Evolutionary conservation across 805 yeast genomes (phyloP).

Genomic region (Jamesozyma piceae): DNA sequence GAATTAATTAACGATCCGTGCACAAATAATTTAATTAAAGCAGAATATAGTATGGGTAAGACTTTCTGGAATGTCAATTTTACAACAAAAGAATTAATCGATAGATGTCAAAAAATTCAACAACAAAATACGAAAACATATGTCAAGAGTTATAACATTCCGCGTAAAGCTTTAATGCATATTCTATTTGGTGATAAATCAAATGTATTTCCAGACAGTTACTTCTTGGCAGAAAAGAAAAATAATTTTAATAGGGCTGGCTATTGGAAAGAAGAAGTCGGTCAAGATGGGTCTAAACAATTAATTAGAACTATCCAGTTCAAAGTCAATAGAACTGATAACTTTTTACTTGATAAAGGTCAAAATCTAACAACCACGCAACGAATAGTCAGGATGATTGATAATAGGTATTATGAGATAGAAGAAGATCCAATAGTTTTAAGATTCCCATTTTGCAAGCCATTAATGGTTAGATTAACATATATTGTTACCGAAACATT

Average conservation of each 20-base stretch:
- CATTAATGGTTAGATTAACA: constrained; percentile 28
- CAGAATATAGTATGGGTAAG: constrained; percentile 7
- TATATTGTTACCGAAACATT: constrained; percentile 16
- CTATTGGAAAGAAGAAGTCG: constrained; percentile 13
- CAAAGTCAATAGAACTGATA: constrained; percentile 21
- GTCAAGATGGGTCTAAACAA: constrained; percentile 5
- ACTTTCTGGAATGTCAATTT: constrained; percentile 10
- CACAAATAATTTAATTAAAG: constrained; percentile 4
- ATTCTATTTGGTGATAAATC: constrained; percentile 73
- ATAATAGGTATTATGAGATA: constrained; percentile 46
- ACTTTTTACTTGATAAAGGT: constrained; percentile 9
- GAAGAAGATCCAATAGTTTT: constrained; percentile 41
- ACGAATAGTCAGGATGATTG: constrained; percentile 43
- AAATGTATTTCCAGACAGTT: constrained; percentile 30
- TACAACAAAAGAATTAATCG: constrained; percentile 4
- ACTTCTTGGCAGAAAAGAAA: constrained; percentile 15
- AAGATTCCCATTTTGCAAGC: constrained; percentile 38
- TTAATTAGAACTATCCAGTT: constrained; percentile 23
- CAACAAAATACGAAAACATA: constrained; percentile 31
- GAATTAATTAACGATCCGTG: constrained; percentile 3
- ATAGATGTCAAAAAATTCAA: constrained; percentile 16
- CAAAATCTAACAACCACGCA: constrained; percentile 29
- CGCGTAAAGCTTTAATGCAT: constrained; percentile 77
- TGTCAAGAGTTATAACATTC: constrained; percentile 39
- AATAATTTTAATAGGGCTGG: constrained; percentile 31